Evolutionary conservation across 768 basidiomycete genomes (phyloP), one percentile per base, ranked within the genome.

Genomic region (Leccinum uliginosum): DNA sequence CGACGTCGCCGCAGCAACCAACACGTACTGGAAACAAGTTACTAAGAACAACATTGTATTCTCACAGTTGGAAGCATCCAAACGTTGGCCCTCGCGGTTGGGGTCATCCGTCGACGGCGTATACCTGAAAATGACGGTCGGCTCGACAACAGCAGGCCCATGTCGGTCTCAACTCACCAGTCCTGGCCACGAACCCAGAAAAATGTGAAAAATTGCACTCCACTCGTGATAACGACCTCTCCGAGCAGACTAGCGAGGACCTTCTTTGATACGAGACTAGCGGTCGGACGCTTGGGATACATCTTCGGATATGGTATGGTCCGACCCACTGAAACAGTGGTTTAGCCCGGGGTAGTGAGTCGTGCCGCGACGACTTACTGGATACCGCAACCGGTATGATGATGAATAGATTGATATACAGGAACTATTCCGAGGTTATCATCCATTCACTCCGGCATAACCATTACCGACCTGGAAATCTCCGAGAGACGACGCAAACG

Each of bases 1-100:
- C 76, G 58, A 91, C 76, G 7, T 80, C 78, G n/a, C 93, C 0
- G 88, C 96, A 12, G 96, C 97, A 8, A 97, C 91, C 50, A 98
- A 78, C 66, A 98, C 92, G 71, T 99, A 99, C 74, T 99, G 97
- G 84, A 98, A 98, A 59, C 93, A 97, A 10, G 97, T 98, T 45
- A 98, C 78, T 61, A 98, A 73, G 76, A 99, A 99, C 55, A 99
- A 73, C 27, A 82, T 84, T 6, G 97, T 86, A 70, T 99, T 98
- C 71, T 98, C 97, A 65, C 82, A 95, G 69, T 95, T 98, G 43
- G 75, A 83, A 21, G 92, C 86, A 57, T 93, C 83, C 45, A 98
- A 78, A 63, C 91, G 84, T 71, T 87, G 81, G 58, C 79, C 81
- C 44, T 82, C 75, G 47, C 78, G 79, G 46, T 75, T 73, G 26